Evolutionary conservation across 208 protist genomes (phyloP).

Genomic region (Trypanosoma mega): DNA sequence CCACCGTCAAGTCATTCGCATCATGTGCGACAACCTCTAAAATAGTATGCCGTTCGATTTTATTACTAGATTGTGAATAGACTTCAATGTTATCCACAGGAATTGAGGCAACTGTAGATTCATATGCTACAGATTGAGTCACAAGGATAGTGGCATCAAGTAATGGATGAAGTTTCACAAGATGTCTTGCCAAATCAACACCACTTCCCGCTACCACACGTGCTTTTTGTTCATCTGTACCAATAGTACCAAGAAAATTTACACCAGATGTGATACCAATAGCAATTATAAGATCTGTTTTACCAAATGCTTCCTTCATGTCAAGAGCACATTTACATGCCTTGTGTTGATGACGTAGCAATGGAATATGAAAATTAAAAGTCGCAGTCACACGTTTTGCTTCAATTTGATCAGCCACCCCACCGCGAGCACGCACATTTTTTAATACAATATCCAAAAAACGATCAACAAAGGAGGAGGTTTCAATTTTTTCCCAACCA

Average conservation of each 20-base stretch:
- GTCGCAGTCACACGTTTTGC: slow-evolving; percentile 38
- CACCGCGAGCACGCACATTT: slow-evolving; percentile 29
- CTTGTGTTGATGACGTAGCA: slow-evolving; percentile 52
- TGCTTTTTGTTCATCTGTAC: slow-evolving; percentile 55
- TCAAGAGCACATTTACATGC: slow-evolving; percentile 56
- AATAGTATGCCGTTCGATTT: slow-evolving; percentile 34
- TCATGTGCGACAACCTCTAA: slow-evolving; percentile 34
- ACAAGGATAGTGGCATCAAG: slow-evolving; percentile 42
- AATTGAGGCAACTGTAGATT: slow-evolving; percentile 26
- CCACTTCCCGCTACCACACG: slow-evolving; percentile 44
- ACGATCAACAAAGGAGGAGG: slow-evolving; percentile 34
- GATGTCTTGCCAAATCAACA: slow-evolving; percentile 31
- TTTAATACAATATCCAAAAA: slow-evolving; percentile 42
- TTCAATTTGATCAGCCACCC: slow-evolving; percentile 54
- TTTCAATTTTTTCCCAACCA: slow-evolving; percentile 17
- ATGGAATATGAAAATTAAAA: slow-evolving; percentile 60
- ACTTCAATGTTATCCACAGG: slow-evolving; percentile 49
- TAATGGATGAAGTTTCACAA: slow-evolving; percentile 31
- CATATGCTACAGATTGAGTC: slow-evolving; percentile 39
- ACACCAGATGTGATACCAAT: slow-evolving; percentile 49
- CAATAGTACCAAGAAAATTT: slow-evolving; percentile 49
- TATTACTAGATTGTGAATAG: slow-evolving; percentile 24
- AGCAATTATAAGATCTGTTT: slow-evolving; percentile 26
- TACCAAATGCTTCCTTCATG: slow-evolving; percentile 34
- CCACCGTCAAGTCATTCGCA: slow-evolving; percentile 12